A percentile compares a stretch with the other conserved stretches of the same genome.
These are phyloP conservation scores for Yamadazyma taylorii DNA, from an alignment of 1,139 yeast species.

Conservation along the genomic window DNA sequence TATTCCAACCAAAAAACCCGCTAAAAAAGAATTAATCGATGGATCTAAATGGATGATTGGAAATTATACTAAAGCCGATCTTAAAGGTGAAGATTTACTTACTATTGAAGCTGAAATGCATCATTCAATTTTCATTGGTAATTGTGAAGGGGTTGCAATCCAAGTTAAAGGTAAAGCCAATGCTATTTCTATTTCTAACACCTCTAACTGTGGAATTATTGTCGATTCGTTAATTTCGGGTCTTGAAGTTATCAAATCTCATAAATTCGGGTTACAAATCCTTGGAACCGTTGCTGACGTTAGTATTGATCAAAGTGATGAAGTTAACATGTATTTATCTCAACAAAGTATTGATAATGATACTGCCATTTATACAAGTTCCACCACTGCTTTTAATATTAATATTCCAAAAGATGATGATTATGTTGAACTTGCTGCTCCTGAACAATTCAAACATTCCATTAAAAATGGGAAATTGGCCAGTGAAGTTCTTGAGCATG, in stretches of 20 bases:
- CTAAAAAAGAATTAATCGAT: conserved; percentile 77
- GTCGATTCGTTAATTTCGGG: conserved; percentile 87
- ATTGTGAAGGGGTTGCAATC: conserved; percentile 69
- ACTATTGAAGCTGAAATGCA: conserved; percentile 77
- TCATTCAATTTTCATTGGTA: conserved; percentile 87
- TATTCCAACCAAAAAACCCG: conserved; percentile 52
- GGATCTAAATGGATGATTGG: conserved; percentile 86
- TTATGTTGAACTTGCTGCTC: conserved; percentile 74
- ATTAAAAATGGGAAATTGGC: conserved; percentile 41
- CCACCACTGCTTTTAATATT: conserved; percentile 80
- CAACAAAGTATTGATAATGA: conserved; percentile 69
- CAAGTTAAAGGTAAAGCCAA: conserved; percentile 91
- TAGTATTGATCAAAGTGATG: conserved; percentile 84
- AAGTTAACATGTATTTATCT: conserved; percentile 78
- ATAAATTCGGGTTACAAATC: conserved; percentile 81
- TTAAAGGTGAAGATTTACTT: conserved; percentile 47
- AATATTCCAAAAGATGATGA: conserved; percentile 69
- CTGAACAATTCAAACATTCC: conserved; percentile 81
- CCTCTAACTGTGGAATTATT: conserved; percentile 71
- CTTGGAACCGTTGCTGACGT: conserved; percentile 79
- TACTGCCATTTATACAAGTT: conserved; percentile 68
- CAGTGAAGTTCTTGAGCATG: conserved; percentile 48
- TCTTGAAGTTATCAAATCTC: conserved; percentile 80
- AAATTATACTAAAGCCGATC: conserved; percentile 59
- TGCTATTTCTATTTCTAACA: conserved; percentile 77